Base-by-base conservation (phyloP, 495 filamentous ascomycete genomes). In the Podospora fimiseda region DNA sequence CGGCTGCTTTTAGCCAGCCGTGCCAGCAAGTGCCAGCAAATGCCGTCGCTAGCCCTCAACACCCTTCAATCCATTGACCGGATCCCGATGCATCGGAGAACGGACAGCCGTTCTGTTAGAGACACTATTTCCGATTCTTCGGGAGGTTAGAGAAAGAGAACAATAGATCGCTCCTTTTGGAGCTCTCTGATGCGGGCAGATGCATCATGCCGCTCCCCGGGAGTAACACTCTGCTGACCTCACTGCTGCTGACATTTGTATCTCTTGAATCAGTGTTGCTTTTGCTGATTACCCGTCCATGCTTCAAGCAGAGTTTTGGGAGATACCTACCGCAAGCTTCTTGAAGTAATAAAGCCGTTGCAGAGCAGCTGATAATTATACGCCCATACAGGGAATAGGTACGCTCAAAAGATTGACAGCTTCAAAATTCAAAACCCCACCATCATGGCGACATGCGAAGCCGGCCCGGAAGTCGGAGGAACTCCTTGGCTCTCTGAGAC, bases 391-490 rank as follows among this genome's bases (percentile, higher is more conserved):
- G 18, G 44, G 41, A 47, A 52, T 3, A n/a, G n/a, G n/a, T n/a
- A 33, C 19, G 37, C 15, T 19, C 30, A 47, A 41, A 43, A 43
- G 27, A n/a, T 16, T 1, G 23, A 6, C 20, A 19, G 20, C 48
- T 50, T 36, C 48, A 49, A 47, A 21, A 4, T 20, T 20, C 13
- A 23, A 3, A 37, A 33, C 44, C 23, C 44, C 44, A 47, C 44
- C 44, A 30, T 23, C 22, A 48, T 39, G 4, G 9, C 24, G 46
- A 42, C 46, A 30, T 58, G 56, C 56, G 56, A 59, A 59, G 56
- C 56, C 56, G 56, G 51, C 2, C 56, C 56, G 56, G 56, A 59
- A 27, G 42, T 59, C 56, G 56, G 56, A 57, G 55, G 44, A 55
- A 27, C 15, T 46, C 41, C 50, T 52, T 46, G 41, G 30, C 27